A percentile compares a stretch with the other conserved stretches of the same genome.
These are phyloP conservation scores for Magnusiomyces paraingens DNA, from an alignment of 1,139 yeast genomes.

Conservation along the genomic window DNA sequence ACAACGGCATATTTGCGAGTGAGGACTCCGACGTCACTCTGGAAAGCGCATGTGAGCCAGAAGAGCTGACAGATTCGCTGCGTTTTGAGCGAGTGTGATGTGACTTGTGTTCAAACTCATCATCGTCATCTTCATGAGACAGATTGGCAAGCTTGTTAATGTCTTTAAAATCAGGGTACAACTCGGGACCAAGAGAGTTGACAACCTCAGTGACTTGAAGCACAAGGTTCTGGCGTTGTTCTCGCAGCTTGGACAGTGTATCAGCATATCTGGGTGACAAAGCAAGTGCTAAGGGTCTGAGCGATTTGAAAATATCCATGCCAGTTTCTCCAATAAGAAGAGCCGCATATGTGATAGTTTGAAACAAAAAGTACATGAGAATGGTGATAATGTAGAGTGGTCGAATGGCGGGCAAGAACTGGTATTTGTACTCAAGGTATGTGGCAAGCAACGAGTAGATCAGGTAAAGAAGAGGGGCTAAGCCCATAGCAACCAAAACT, in stretches of 20 bases:
- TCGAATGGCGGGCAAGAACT: slow-evolving; percentile 17
- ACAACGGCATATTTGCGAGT: slow-evolving; percentile 50
- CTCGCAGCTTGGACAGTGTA: slow-evolving; percentile 50
- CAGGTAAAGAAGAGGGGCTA: slow-evolving; percentile 79
- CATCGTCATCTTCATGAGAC: slow-evolving; percentile 37
- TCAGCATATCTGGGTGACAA: slow-evolving; percentile 42
- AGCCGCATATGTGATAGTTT: slow-evolving; percentile 77
- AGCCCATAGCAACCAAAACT: slow-evolving; percentile 77
- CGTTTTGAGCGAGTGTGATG: not conserved
- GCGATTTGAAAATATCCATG: slow-evolving; percentile 74
- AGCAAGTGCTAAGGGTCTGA: slow-evolving; percentile 76
- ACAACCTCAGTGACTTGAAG: slow-evolving; percentile 59
- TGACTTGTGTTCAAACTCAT: not conserved
- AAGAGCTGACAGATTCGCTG: slow-evolving; percentile 1
- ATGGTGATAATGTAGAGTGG: slow-evolving; percentile 37
- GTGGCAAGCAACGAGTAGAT: slow-evolving; percentile 70
- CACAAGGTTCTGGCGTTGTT: slow-evolving; percentile 49
- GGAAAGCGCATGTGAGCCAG: slow-evolving; percentile 46
- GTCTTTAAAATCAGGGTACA: slow-evolving; percentile 67
- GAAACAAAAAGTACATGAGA: slow-evolving; percentile 50
- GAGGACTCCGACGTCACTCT: slow-evolving; percentile 48
- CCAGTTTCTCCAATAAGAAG: slow-evolving; percentile 89
- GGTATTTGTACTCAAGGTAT: slow-evolving; percentile 28
- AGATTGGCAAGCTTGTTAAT: slow-evolving; percentile 50
- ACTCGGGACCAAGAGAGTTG: slow-evolving; percentile 65